Conservation (phyloP, 2,329 filamentous ascomycete genomes). For the Davidsoniella australis region DNA sequence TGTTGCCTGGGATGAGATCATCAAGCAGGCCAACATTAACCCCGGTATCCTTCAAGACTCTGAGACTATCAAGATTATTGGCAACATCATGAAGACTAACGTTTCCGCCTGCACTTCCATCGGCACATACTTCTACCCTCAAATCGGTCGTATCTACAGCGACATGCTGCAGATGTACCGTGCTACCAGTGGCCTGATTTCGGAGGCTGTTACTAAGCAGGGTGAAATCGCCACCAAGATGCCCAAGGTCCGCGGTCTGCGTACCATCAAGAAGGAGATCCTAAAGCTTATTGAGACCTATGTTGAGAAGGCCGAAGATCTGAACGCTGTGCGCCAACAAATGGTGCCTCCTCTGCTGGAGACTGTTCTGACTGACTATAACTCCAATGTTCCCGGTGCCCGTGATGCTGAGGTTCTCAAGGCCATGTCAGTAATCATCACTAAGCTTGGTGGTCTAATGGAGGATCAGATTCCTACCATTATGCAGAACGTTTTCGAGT, state of each 20-base stretch:
- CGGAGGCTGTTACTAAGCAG: constrained; percentile 56
- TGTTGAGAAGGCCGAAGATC: constrained; percentile 91
- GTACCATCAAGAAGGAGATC: constrained; percentile 99
- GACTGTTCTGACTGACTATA: constrained; percentile 88
- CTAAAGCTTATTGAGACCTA: constrained; percentile 96
- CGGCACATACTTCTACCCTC: constrained; percentile 92
- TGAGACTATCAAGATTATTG: constrained; percentile 95
- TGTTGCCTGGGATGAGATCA: constrained; percentile 87
- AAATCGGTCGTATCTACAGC: constrained; percentile 92
- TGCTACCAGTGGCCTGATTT: constrained; percentile 90
- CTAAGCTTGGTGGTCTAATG: constrained; percentile 90
- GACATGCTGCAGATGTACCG: constrained; percentile 99
- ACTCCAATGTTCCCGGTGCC: constrained; percentile 87
- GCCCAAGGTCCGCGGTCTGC: constrained; percentile 82
- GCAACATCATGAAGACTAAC: constrained; percentile 99
- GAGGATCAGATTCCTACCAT: constrained; percentile 94
- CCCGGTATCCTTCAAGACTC: constrained; percentile 75
- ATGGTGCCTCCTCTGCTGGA: constrained; percentile 94
- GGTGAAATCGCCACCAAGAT: constrained; percentile 83
- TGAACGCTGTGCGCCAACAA: constrained; percentile 80
- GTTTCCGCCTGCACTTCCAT: constrained; percentile 96
- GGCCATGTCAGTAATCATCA: constrained; percentile 94
- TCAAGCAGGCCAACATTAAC: constrained; percentile 68
- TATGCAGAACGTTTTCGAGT: constrained; percentile 97
- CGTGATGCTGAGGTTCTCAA: constrained; percentile 92